Evolutionary conservation across 805 yeast species (phyloP).

Genomic region (Saturnispora ahearnii): DNA sequence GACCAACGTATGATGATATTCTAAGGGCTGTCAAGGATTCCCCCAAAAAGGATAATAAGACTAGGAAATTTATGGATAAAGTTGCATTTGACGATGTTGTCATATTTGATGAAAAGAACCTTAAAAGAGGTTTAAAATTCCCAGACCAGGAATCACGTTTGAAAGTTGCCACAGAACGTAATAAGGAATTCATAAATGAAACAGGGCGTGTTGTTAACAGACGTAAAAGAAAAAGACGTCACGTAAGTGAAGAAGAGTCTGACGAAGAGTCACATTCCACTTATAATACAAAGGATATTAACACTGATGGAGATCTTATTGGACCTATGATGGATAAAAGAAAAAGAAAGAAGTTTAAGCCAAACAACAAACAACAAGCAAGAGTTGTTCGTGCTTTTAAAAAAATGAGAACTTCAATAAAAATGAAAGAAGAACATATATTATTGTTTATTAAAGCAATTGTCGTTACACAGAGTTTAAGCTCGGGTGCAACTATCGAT

Average conservation of each 20-base stretch:
- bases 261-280: background rate
- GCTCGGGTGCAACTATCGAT: constrained; percentile 42
- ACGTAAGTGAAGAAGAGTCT: background rate
- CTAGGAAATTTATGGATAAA: constrained; percentile 10
- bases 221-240: constrained; percentile 2
- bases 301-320: constrained; percentile 17
- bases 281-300: background rate
- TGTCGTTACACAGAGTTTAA: constrained; percentile 56
- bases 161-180: constrained; percentile 5
- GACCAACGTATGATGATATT: constrained; percentile 14
- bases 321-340: constrained; percentile 23
- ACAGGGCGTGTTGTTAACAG: constrained; percentile 5
- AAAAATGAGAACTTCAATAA: constrained; percentile 19
- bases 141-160: constrained; percentile 11
- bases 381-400: constrained; percentile 15
- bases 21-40: constrained; percentile 1
- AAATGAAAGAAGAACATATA: constrained; percentile 33
- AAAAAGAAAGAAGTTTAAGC: constrained; percentile 23
- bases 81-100: constrained; percentile 8
- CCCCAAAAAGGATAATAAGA: background rate
- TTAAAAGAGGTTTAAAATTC: constrained; percentile 10
- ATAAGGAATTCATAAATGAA: constrained; percentile 3
- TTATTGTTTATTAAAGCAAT: constrained; percentile 54
- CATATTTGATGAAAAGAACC: constrained; percentile 4
- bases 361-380: constrained; percentile 9